Percentiles rank a stretch among this genome's conserved stretches.
Conservation (phyloP, 164 flowering plant genomes). For the Vitis rupestris region DNA sequence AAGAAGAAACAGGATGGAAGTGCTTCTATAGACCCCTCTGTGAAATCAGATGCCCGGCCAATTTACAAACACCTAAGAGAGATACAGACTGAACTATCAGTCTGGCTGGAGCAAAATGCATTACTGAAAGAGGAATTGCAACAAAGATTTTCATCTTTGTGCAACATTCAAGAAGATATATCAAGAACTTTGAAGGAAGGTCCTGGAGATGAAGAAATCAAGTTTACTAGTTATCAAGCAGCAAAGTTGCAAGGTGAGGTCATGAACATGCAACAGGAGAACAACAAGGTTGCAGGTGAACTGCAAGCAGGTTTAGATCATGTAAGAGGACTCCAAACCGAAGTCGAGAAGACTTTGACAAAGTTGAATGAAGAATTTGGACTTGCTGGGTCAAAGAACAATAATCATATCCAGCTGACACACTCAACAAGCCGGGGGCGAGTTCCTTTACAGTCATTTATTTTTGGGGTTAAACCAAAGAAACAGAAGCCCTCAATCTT, state of each 20-base stretch:
- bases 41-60: constrained; percentile 56
- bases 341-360: constrained; percentile 51
- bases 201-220: constrained; percentile 41
- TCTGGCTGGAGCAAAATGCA: constrained; percentile 62
- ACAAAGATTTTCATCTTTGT: constrained; percentile 49
- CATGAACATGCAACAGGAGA: constrained; percentile 89
- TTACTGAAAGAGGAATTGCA: constrained; percentile 58
- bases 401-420: constrained; percentile 2
- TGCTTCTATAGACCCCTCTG: constrained; percentile 7
- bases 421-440: constrained; percentile 32
- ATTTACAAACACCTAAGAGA: constrained; percentile 61
- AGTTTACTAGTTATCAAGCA: constrained; percentile 67
- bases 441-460: constrained; percentile 68
- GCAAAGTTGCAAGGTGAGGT: constrained; percentile 90
- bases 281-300: constrained; percentile 77
- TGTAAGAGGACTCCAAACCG: constrained; percentile 44
- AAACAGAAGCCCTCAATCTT: constrained; percentile 57
- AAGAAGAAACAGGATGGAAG: constrained; percentile 35
- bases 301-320: constrained; percentile 71
- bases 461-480: constrained; percentile 62
- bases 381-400: constrained; percentile 37
- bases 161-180: constrained; percentile 64
- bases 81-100: constrained; percentile 53
- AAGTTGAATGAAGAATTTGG: constrained; percentile 48
- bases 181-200: constrained; percentile 41